phyloP scores from a whole-genome alignment of 257 asterid genomes.

The Gentiana macrophylla region DNA sequence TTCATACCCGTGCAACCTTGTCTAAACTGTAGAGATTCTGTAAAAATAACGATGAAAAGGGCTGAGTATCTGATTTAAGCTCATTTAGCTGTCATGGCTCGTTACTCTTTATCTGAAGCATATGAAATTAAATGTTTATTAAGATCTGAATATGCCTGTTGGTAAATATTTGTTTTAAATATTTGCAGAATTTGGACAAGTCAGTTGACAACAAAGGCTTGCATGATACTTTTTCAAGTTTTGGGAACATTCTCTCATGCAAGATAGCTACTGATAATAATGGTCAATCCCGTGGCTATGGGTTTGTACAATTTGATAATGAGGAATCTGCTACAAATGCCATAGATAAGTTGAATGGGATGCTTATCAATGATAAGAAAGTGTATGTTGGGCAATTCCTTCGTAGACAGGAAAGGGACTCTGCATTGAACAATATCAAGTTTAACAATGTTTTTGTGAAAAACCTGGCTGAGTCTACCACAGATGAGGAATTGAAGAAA shows the following conservation, averaged over 20 bases:
- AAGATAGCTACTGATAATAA: slow-evolving; percentile 61
- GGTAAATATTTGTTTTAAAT: too few species aligned
- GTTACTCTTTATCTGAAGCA: too few species aligned
- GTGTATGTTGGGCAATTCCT: slow-evolving; percentile 79
- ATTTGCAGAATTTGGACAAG: slow-evolving; percentile 70
- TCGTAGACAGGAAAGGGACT: slow-evolving; percentile 79
- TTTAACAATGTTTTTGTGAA: slow-evolving; percentile 81
- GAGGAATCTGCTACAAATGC: slow-evolving; percentile 83
- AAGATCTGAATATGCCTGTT: too few species aligned
- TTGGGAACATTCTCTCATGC: slow-evolving; percentile 75
- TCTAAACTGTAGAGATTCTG: too few species aligned
- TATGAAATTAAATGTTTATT: too few species aligned
- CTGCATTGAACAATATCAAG: slow-evolving; percentile 45
- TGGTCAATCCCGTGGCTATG: slow-evolving; percentile 82
- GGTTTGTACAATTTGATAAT: slow-evolving; percentile 74
- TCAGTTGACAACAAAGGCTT: slow-evolving; percentile 86
- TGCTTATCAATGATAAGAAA: slow-evolving; percentile 78
- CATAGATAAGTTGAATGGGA: slow-evolving; percentile 76
- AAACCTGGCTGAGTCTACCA: slow-evolving; percentile 63
- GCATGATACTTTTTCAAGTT: slow-evolving; percentile 72
- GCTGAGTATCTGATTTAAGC: too few species aligned
- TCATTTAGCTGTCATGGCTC: too few species aligned
- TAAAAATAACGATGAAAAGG: too few species aligned
- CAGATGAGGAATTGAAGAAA: slow-evolving; percentile 60
- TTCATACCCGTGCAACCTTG: too few species aligned